Evolutionary conservation across 2,329 filamentous ascomycete genomes (phyloP).

Genomic region (Sodiomyces alkalinus): DNA sequence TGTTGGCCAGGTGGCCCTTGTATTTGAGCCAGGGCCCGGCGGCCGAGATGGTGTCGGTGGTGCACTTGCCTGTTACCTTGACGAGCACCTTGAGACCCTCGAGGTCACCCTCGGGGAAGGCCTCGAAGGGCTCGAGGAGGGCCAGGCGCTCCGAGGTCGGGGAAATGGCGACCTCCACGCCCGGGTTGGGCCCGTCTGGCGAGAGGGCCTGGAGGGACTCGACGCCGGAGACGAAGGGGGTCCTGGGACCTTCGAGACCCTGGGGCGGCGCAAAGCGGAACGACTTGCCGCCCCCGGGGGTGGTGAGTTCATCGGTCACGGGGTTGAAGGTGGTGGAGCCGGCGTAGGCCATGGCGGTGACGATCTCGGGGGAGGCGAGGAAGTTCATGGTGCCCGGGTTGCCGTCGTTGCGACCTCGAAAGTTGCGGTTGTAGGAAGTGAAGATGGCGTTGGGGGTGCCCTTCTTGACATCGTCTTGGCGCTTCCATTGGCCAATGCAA

Average conservation of each 20-base stretch:
- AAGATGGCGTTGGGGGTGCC: conserved; percentile 88
- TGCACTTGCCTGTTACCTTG: conserved; percentile 96
- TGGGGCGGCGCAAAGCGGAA: conserved; percentile 77
- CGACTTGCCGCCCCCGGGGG: conserved; percentile 59
- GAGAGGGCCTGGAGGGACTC: conserved; percentile 57
- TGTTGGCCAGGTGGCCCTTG: conserved; percentile 97
- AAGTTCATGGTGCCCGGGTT: conserved; percentile 98
- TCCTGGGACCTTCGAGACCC: conserved; percentile 47
- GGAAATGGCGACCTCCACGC: conserved; percentile 59
- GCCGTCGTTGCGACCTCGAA: conserved; percentile 90
- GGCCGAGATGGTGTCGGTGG: conserved; percentile 95
- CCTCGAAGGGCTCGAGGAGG: conserved; percentile 73
- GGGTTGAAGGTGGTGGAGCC: conserved; percentile 94
- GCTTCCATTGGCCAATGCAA: conserved; percentile 90
- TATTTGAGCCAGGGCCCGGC: conserved; percentile 97
- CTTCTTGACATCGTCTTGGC: conserved; percentile 72
- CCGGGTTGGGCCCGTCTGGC: conserved; percentile 41
- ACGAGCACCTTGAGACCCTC: conserved; percentile 71
- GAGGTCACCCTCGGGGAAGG: conserved; percentile 68
- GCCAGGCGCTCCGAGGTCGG: conserved; percentile 85
- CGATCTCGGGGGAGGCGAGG: conserved; percentile 87
- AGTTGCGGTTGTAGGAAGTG: conserved; percentile 97
- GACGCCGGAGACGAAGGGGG: conserved; percentile 65
- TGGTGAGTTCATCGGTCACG: conserved; percentile 69
- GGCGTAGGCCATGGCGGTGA: conserved; percentile 90